phyloP scores from a whole-genome alignment of 2,329 filamentous ascomycete species.

The Hypoxylon sp. region DNA sequence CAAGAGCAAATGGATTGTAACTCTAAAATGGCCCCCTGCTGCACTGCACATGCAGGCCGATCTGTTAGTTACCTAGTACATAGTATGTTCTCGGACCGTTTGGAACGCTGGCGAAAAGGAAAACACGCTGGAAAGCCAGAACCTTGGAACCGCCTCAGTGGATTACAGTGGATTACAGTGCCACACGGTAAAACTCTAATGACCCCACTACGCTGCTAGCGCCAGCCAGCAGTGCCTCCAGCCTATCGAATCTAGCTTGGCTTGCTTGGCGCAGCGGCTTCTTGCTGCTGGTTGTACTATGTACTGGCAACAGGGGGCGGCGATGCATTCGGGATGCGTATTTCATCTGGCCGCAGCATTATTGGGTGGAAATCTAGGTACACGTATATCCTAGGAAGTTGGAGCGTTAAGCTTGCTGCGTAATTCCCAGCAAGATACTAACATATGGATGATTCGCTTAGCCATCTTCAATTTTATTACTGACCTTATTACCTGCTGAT shows the following conservation, averaged over 20 bases:
- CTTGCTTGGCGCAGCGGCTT: conserved; percentile 14
- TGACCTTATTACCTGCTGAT: too few species aligned
- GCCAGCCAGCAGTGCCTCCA: conserved; percentile 1
- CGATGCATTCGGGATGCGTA: conserved; percentile 22
- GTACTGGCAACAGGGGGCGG: conserved; percentile 30
- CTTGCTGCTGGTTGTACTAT: conserved; percentile 17
- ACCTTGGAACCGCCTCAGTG: conserved; percentile 25
- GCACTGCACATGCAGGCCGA: background rate
- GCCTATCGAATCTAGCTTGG: conserved; percentile 28
- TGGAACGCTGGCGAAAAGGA: conserved; percentile 19
- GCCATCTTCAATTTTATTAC: too few species aligned
- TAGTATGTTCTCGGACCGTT: conserved; percentile 23
- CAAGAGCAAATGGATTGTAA: conserved; percentile 13
- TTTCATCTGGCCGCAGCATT: conserved; percentile 16
- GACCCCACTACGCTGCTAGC: conserved; percentile 12
- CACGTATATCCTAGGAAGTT: too few species aligned
- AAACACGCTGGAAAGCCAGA: too few species aligned
- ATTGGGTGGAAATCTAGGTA: too few species aligned
- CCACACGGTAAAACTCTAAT: conserved; percentile 15
- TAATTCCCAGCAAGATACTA: too few species aligned
- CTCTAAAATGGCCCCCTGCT: background rate
- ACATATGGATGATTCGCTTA: conserved; percentile 13
- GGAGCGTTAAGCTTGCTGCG: too few species aligned
- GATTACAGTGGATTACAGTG: conserved; percentile 12
- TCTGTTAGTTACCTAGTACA: conserved; percentile 2